Conservation (phyloP, 441 rosid species). For the Omphalea diandra region DNA sequence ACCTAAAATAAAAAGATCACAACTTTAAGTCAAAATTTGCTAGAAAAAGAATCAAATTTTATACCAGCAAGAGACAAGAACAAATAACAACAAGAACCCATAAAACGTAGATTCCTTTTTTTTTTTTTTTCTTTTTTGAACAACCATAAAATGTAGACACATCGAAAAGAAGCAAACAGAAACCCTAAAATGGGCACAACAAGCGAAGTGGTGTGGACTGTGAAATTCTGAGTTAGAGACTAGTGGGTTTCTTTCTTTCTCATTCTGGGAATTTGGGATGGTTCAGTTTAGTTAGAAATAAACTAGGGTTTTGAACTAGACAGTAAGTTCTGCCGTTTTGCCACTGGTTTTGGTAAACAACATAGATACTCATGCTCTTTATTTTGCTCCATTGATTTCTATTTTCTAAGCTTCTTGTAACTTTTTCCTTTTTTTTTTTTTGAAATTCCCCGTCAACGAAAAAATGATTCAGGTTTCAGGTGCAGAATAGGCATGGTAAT, state of each 20-base stretch:
- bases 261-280: conserved; percentile 10
- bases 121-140: too few relatives aligned
- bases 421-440: not conserved
- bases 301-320: conserved; percentile 11
- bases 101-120: conserved; percentile 14
- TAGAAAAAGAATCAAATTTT: not conserved
- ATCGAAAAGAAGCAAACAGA: conserved; percentile 10
- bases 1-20: not conserved
- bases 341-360: conserved; percentile 27
- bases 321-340: conserved; percentile 23
- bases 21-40: not conserved
- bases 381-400: conserved; percentile 39
- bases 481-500: not conserved
- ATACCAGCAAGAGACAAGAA: conserved; percentile 6
- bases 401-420: conserved; percentile 10
- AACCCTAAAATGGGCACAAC: conserved; percentile 25
- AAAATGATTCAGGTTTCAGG: too few relatives aligned
- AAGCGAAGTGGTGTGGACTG: not conserved
- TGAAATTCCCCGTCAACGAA: too few relatives aligned
- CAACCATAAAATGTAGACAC: conserved; percentile 17
- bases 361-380: conserved; percentile 19
- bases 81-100: not conserved
- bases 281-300: conserved; percentile 8
- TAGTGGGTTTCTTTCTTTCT: conserved; percentile 12
- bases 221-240: not conserved